These are phyloP conservation scores for Proliferodiscus dingleyae DNA, from an alignment of 2,329 filamentous ascomycete species.

Conservation along the genomic window DNA sequence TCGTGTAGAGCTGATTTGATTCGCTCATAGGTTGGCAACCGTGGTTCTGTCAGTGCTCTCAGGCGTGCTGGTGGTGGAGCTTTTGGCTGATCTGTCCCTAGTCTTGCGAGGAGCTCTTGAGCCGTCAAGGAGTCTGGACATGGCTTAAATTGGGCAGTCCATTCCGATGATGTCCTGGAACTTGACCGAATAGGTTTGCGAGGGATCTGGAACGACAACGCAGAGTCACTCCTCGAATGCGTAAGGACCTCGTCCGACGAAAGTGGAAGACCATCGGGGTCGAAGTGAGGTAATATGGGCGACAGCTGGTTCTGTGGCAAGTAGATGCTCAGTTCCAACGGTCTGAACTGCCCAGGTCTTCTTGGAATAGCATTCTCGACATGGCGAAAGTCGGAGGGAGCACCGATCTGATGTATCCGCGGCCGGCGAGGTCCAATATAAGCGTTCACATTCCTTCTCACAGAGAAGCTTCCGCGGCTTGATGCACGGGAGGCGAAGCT, in stretches of 20 bases:
- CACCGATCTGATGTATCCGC: conserved; percentile 52
- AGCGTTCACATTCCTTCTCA: conserved; percentile 38
- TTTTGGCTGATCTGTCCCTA: conserved; percentile 23
- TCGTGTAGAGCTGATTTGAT: conserved; percentile 31
- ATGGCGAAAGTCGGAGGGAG: conserved; percentile 56
- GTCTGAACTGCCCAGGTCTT: conserved; percentile 39
- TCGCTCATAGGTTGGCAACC: conserved; percentile 27
- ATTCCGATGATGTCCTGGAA: conserved; percentile 24
- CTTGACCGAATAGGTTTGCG: conserved; percentile 28
- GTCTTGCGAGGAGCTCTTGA: conserved; percentile 22
- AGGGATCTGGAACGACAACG: conserved; percentile 26
- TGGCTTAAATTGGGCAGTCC: conserved; percentile 18
- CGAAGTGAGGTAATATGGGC: conserved; percentile 51
- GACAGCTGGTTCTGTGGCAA: conserved; percentile 44
- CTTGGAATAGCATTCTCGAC: conserved; percentile 40
- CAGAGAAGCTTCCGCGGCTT: conserved; percentile 40
- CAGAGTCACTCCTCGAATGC: conserved; percentile 27
- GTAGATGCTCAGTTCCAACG: conserved; percentile 54
- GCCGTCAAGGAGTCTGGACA: conserved; percentile 22
- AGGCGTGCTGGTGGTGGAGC: conserved; percentile 24
- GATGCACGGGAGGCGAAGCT: conserved; percentile 38
- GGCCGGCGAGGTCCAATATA: conserved; percentile 40
- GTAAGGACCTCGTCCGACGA: conserved; percentile 11
- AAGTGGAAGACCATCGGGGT: conserved; percentile 25
- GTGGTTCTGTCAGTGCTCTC: conserved; percentile 27